Conservation (phyloP, 805 yeast species). For the Novakomyces olei region DNA sequence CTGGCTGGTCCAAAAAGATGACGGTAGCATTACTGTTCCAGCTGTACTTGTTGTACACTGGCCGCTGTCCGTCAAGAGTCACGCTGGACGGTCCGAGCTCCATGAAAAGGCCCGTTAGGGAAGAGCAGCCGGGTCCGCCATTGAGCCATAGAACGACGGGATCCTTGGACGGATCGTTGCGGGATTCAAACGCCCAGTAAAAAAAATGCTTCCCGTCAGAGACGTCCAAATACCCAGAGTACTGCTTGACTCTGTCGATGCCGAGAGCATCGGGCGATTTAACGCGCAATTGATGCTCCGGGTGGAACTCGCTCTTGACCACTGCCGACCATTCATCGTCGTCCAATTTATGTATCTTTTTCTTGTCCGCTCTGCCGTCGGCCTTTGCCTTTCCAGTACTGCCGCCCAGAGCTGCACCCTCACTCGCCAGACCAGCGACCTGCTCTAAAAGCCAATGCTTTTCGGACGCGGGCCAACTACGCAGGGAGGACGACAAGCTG, state of each 20-base stretch:
- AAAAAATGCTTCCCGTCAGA: constrained; percentile 72
- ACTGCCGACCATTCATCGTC: too few relatives aligned
- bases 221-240: constrained; percentile 50
- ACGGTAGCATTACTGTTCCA: constrained; percentile 87
- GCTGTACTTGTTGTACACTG: constrained; percentile 58
- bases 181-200: constrained; percentile 75
- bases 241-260: constrained; percentile 50
- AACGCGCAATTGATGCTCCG: neutral
- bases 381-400: too few relatives aligned
- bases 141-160: constrained; percentile 82
- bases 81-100: constrained; percentile 80
- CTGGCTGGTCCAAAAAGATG: constrained; percentile 83
- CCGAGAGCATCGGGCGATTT: constrained; percentile 1
- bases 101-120: constrained; percentile 70
- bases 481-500: too few relatives aligned
- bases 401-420: too few relatives aligned
- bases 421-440: too few relatives aligned
- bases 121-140: constrained; percentile 94
- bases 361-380: too few relatives aligned
- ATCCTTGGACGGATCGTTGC: constrained; percentile 67
- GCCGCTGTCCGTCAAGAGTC: constrained; percentile 36
- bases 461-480: too few relatives aligned
- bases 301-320: too few relatives aligned
- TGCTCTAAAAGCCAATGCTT: too few relatives aligned
- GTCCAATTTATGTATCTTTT: too few relatives aligned